A percentile compares a stretch with the other conserved stretches of the same genome.
Conservation (phyloP, 192 early-diverging fungal genomes). For the Backusella macrospora region DNA sequence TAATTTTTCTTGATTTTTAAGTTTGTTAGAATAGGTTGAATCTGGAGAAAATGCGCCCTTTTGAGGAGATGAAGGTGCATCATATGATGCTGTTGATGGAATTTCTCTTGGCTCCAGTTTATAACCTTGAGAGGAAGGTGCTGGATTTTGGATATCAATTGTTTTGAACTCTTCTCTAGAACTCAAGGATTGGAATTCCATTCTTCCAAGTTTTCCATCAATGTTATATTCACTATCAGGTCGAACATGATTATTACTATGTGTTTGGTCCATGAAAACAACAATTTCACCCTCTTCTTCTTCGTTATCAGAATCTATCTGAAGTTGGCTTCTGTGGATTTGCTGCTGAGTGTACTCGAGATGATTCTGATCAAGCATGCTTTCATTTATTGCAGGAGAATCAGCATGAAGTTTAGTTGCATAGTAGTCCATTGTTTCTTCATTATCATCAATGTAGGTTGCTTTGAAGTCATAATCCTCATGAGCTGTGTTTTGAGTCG, state of each 20-base stretch:
- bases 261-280: conserved; percentile 10
- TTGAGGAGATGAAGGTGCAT: not conserved
- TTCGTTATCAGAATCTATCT: conserved; percentile 5
- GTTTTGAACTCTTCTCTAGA: conserved; percentile 2
- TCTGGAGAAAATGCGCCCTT: not conserved
- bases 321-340: not conserved
- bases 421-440: conserved; percentile 9
- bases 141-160: not conserved
- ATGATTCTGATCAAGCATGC: not conserved
- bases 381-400: not conserved
- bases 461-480: conserved; percentile 4
- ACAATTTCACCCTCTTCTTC: conserved; percentile 22
- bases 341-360: not conserved
- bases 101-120: not conserved
- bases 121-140: not conserved
- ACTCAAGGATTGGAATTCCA: not conserved
- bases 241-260: not conserved
- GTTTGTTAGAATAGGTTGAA: not conserved
- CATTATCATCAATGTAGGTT: not conserved
- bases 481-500: conserved; percentile 11
- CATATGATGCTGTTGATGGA: not conserved
- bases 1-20: not conserved
- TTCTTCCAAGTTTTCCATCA: conserved; percentile 6
- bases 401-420: conserved; percentile 4
- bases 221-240: conserved; percentile 1